phyloP scores from a whole-genome alignment of 2,329 filamentous ascomycete genomes.

The Aspergillus pseudoterreus region DNA sequence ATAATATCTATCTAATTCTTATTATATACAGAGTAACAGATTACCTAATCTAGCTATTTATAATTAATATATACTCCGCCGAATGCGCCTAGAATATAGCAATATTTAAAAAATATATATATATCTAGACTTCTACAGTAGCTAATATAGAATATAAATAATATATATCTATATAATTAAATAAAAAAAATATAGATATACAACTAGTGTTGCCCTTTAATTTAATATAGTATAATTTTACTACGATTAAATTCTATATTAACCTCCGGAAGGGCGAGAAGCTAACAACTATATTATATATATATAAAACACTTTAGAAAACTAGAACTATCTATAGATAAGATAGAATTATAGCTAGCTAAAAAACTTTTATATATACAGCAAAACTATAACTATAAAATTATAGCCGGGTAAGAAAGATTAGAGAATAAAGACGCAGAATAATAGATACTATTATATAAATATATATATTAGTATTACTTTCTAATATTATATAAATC shows the following conservation, averaged over 20 bases:
- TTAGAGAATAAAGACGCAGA: neutral
- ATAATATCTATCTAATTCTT: too few species aligned
- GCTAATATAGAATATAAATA: neutral
- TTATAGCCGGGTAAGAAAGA: neutral
- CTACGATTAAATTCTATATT: neutral
- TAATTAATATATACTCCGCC: too few species aligned
- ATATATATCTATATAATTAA: neutral
- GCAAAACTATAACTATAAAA: neutral
- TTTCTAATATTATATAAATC: neutral
- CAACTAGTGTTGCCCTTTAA: neutral
- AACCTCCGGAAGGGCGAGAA: neutral
- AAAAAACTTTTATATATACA: too few species aligned
- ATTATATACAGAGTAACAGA: too few species aligned
- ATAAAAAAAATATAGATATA: neutral
- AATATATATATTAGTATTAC: neutral
- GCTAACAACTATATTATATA: neutral
- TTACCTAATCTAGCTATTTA: too few species aligned
- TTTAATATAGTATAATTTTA: neutral
- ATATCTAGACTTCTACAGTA: too few species aligned
- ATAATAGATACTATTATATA: neutral
- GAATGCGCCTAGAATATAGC: too few species aligned
- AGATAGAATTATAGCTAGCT: neutral
- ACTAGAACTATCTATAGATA: neutral
- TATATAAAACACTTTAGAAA: neutral
- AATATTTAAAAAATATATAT: too few species aligned